Base-by-base conservation (phyloP, 768 basidiomycete species). In the Tulasnella sp. region DNA sequence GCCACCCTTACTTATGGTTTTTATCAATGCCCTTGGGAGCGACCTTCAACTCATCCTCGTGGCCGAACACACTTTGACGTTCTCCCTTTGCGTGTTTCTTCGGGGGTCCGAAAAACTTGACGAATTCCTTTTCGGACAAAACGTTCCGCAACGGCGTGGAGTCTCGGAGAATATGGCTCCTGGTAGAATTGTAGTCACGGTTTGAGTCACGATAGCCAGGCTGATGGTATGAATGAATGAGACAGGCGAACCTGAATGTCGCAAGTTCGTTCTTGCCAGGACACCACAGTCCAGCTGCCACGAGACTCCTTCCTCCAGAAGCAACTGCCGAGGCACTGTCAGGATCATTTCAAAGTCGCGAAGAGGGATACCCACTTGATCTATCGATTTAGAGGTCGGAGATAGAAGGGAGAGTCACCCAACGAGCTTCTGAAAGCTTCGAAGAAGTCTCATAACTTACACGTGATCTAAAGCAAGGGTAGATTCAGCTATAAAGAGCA, bases 1-100 rank as follows among this genome's bases (percentile, higher is more conserved):
- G 74, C 32, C 23, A 35, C 13, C 81, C 87, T 23, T 77, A 93
- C 93, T 87, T 86, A 83, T 98, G 95, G 40, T 87, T 88, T 84
- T 95, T 99, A 74, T 89, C 89, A 11, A 97, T 85, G 0, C 95
- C 96, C 82, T 98, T 98, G 0, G 96, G 96, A 6, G 95, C 94
- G 0, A 90, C 90, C 85, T 98, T 98, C 40, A 98, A 85, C 82
- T 95, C 91, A 81, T 95, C 96, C 2, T 96, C 94, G 77, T 84
- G 83, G 0, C 97, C 96, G 83, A 96, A 99, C 1, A 99, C 89
- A 82, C 88, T 97, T 82, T 88, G 88, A 73, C 91, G 85, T 77
- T 86, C 84, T 23, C 93, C 92, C 77, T 91, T 87, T 20, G 89
- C 86, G 80, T 89, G 86, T 0, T 90, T 90, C 73, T 84, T 86